A percentile compares a stretch with the other conserved stretches of the same genome.
These are phyloP conservation scores for Phyllosticta capitalensis DNA, from an alignment of 2,329 filamentous ascomycete genomes.

Conservation along the genomic window DNA sequence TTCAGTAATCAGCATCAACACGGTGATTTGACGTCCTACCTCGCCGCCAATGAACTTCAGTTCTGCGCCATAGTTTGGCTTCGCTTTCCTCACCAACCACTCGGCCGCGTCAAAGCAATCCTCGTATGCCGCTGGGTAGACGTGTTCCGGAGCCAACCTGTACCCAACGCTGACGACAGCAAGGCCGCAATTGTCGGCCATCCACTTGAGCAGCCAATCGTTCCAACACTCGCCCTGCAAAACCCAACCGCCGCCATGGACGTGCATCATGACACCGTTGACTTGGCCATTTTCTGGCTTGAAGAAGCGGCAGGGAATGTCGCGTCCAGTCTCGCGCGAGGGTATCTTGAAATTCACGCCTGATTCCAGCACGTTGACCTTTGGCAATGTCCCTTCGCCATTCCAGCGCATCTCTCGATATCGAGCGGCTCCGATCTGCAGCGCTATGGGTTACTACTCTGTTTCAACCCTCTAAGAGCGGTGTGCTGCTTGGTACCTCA, in stretches of 20 bases:
- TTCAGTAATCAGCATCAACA: constrained; percentile 31
- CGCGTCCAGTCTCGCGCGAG: constrained; percentile 41
- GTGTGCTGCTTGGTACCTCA: constrained; percentile 6
- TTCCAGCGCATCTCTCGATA: constrained; percentile 46
- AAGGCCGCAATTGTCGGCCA: constrained; percentile 40
- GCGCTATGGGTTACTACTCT: not conserved
- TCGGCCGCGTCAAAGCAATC: constrained; percentile 50
- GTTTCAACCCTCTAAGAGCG: not conserved
- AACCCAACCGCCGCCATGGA: constrained; percentile 46
- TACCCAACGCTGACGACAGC: constrained; percentile 49
- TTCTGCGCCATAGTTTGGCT: constrained; percentile 30
- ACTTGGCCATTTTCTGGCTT: constrained; percentile 36
- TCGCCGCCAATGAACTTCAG: constrained; percentile 25
- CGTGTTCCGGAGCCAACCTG: constrained; percentile 50
- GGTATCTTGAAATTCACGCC: constrained; percentile 41
- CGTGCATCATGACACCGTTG: constrained; percentile 44
- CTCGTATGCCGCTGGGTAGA: constrained; percentile 45
- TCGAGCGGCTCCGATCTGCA: constrained; percentile 41
- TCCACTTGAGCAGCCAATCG: constrained; percentile 39
- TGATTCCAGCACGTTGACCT: constrained; percentile 35
- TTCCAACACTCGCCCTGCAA: constrained; percentile 35
- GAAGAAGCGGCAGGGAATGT: constrained; percentile 45
- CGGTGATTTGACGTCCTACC: constrained; percentile 26
- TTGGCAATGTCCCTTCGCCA: constrained; percentile 44
- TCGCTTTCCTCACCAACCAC: constrained; percentile 41